phyloP scores from a whole-genome alignment of 2,329 filamentous ascomycete genomes.

The Cercospora brassicicola region DNA sequence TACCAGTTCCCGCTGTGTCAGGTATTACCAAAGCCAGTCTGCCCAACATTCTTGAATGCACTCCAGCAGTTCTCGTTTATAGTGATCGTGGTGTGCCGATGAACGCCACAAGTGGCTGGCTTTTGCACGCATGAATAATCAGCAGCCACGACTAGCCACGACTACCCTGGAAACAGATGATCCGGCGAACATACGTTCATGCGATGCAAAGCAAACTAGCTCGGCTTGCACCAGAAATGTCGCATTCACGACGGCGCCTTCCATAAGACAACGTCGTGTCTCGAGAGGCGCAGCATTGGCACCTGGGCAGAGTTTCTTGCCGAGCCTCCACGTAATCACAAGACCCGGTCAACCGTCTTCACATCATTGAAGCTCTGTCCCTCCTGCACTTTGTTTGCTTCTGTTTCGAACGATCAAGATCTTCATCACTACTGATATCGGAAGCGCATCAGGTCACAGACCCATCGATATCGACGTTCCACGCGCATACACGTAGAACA shows the following conservation, averaged over 20 bases:
- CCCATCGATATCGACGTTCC: neutral
- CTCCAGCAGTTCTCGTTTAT: neutral
- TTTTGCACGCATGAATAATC: neutral
- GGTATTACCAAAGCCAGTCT: neutral
- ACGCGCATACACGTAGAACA: neutral
- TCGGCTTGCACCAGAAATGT: neutral
- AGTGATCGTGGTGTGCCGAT: neutral
- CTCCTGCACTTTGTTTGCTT: conserved; percentile 4
- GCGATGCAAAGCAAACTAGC: neutral
- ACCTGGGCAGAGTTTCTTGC: conserved; percentile 2
- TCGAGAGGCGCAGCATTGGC: conserved; percentile 3
- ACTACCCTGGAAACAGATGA: neutral
- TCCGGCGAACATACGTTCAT: neutral
- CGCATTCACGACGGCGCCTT: neutral
- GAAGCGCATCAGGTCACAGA: neutral
- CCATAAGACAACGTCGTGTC: neutral
- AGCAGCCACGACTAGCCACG: neutral
- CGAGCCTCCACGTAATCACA: conserved; percentile 6
- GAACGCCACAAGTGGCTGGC: neutral
- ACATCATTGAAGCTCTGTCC: conserved; percentile 1
- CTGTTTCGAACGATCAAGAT: neutral
- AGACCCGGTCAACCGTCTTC: conserved; percentile 2
- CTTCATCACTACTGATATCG: neutral
- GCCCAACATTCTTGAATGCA: neutral
- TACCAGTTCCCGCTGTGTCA: neutral